These are phyloP conservation scores for Sanghuangporus sanghuang DNA, from an alignment of 1,284 basidiomycete species.

Conservation along the genomic window DNA sequence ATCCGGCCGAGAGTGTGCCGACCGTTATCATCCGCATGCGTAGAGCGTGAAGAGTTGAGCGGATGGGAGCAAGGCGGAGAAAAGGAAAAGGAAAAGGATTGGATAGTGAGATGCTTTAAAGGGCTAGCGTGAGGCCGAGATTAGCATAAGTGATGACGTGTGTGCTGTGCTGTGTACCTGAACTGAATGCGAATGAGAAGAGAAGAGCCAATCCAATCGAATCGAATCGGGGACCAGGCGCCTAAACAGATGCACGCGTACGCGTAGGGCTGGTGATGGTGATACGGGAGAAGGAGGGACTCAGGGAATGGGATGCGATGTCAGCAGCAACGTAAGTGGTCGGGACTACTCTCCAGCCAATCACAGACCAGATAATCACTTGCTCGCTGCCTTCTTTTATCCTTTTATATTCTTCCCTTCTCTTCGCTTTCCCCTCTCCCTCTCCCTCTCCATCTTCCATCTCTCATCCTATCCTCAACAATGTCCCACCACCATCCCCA, in stretches of 20 bases:
- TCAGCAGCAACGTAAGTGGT: conserved; percentile 5
- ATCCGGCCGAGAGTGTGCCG: not conserved
- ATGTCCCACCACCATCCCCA: conserved; percentile 13
- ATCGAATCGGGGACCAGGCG: too few relatives aligned
- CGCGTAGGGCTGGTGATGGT: too few relatives aligned
- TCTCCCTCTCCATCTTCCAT: too few relatives aligned
- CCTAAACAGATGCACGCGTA: too few relatives aligned
- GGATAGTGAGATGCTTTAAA: not conserved
- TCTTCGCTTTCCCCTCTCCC: not conserved
- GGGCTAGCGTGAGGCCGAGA: not conserved
- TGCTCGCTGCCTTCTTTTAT: not conserved
- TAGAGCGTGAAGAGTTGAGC: too few relatives aligned
- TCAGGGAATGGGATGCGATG: not conserved
- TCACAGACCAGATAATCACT: not conserved
- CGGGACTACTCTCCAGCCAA: not conserved
- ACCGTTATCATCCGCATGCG: not conserved
- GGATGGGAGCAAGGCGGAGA: too few relatives aligned
- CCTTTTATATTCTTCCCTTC: not conserved
- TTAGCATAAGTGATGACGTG: not conserved
- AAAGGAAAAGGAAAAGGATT: too few relatives aligned
- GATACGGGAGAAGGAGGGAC: not conserved
- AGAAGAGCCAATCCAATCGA: not conserved
- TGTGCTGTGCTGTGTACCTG: not conserved
- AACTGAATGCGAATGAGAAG: too few relatives aligned
- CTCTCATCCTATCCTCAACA: not conserved